Conservation (phyloP, 805 yeast genomes). For the Zygosaccharomyces kombuchaensis region DNA sequence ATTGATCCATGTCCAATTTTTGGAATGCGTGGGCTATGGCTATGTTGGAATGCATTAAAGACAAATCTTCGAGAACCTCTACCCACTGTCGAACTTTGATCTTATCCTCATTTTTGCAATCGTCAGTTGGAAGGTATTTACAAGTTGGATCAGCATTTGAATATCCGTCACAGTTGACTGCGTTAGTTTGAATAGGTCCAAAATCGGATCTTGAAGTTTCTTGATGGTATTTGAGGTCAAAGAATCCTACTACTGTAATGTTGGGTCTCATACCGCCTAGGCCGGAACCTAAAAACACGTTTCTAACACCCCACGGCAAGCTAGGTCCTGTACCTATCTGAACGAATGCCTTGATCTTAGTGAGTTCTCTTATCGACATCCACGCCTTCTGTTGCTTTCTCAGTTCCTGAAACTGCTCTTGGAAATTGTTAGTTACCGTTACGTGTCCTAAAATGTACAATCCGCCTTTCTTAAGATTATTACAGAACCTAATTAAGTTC, state of each 20-base stretch:
- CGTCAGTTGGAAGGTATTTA: conserved; percentile 71
- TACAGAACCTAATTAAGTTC: conserved; percentile 89
- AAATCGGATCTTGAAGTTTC: conserved; percentile 5
- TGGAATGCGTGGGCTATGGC: conserved; percentile 91
- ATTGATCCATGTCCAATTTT: conserved; percentile 48
- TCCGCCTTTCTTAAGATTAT: conserved; percentile 93
- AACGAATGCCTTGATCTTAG: conserved; percentile 85
- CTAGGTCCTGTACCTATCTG: conserved; percentile 86
- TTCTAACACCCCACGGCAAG: conserved; percentile 91
- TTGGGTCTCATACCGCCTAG: conserved; percentile 99
- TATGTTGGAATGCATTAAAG: conserved; percentile 83
- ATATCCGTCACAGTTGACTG: conserved; percentile 20
- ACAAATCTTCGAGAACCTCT: conserved; percentile 81
- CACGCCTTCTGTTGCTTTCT: conserved; percentile 74
- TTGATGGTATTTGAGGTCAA: conserved; percentile 46
- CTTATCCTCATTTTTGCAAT: conserved; percentile 63
- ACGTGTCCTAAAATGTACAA: conserved; percentile 91
- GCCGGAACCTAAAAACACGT: conserved; percentile 88
- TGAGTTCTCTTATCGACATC: conserved; percentile 73
- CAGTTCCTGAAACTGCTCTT: conserved; percentile 62
- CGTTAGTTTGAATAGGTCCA: conserved; percentile 9
- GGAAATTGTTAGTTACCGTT: conserved; percentile 53
- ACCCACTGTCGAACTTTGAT: conserved; percentile 83
- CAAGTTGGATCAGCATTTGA: conserved; percentile 21
- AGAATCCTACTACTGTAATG: conserved; percentile 87